A percentile compares a stretch with the other conserved stretches of the same genome.
Evolutionary conservation across 257 asterid species (phyloP).

Genomic region (Solanum corneliomulleri): DNA sequence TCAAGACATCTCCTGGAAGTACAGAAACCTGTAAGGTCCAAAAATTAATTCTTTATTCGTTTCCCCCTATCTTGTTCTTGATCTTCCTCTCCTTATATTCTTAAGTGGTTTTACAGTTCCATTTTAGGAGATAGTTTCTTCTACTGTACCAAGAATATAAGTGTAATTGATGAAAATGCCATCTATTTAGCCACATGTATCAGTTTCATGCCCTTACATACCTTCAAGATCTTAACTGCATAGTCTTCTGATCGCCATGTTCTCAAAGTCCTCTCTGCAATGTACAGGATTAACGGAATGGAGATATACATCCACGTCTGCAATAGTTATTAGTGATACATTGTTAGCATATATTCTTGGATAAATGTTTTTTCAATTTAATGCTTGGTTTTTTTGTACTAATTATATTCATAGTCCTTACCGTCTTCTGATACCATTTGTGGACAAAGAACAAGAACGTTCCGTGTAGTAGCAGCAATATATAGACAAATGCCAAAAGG

Average conservation of each 20-base stretch:
- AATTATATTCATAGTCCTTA: conserved; percentile 7
- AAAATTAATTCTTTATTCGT: background rate
- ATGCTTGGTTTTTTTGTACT: background rate
- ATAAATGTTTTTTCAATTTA: background rate
- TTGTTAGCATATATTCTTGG: background rate
- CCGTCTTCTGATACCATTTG: conserved; percentile 69
- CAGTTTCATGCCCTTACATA: conserved; percentile 7
- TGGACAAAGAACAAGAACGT: conserved; percentile 63
- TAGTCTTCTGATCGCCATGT: conserved; percentile 69
- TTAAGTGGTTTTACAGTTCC: background rate
- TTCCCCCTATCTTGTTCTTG: background rate
- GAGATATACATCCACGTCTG: conserved; percentile 96
- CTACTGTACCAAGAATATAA: background rate
- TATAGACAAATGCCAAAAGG: conserved; percentile 67
- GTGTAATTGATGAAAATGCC: background rate
- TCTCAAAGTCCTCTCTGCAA: conserved; percentile 71
- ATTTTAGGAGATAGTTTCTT: background rate
- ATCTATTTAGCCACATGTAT: background rate
- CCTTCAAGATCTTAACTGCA: conserved; percentile 73
- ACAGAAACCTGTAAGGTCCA: conserved; percentile 55
- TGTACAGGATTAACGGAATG: conserved; percentile 56
- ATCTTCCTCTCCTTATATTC: background rate
- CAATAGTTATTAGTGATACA: background rate
- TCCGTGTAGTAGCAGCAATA: conserved; percentile 61
- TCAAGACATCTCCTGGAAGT: conserved; percentile 92